phyloP scores from a whole-genome alignment of 1,139 yeast species.

The Sugiyamaella xylanicola region DNA sequence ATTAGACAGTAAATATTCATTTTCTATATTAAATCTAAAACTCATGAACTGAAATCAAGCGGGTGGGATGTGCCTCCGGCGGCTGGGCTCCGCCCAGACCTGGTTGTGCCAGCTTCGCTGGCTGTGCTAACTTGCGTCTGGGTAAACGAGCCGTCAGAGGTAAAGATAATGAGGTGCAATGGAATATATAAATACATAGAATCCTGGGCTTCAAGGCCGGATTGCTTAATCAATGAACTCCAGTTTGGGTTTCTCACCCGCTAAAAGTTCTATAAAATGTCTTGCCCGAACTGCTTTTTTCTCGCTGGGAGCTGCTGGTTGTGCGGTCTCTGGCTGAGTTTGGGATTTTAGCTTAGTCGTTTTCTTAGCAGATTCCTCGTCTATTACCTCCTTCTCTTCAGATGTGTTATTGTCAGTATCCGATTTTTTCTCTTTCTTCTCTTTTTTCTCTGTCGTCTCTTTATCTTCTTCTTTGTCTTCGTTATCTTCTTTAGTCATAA shows the following conservation, averaged over 20 bases:
- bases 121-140: no score
- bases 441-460: conserved; percentile 23
- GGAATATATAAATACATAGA: background rate
- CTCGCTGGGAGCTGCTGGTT: conserved; percentile 35
- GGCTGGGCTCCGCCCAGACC: background rate
- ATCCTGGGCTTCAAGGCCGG: background rate
- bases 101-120: background rate
- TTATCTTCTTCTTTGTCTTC: conserved; percentile 28
- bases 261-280: conserved; percentile 31
- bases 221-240: conserved; percentile 33
- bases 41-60: conserved; percentile 1
- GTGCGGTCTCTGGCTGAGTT: conserved; percentile 18
- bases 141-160: no score
- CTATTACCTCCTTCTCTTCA: conserved; percentile 40
- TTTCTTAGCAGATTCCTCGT: conserved; percentile 18
- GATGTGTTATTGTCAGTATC: conserved; percentile 39
- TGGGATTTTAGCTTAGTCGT: conserved; percentile 16
- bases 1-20: conserved; percentile 12
- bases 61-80: background rate
- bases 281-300: conserved; percentile 39
- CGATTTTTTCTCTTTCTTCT: conserved; percentile 20
- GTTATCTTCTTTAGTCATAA: conserved; percentile 41
- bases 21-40: background rate
- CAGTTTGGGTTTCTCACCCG: conserved; percentile 35
- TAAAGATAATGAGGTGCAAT: background rate